Percentiles rank a stretch among this genome's conserved stretches.
These are phyloP conservation scores for Fusarium buharicum DNA, from an alignment of 2,329 filamentous ascomycete genomes.

Conservation along the genomic window DNA sequence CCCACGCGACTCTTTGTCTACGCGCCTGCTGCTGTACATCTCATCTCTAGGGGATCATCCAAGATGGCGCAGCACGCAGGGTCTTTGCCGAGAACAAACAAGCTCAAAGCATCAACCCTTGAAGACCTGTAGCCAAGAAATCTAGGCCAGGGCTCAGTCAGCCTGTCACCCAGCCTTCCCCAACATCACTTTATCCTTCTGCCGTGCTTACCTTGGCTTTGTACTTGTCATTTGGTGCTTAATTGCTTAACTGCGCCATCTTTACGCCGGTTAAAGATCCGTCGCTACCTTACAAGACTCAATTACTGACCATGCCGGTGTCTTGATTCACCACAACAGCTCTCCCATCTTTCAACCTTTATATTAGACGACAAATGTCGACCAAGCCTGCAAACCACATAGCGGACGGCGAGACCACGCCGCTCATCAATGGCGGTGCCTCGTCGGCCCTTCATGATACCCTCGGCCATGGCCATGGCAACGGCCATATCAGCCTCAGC, in stretches of 20 bases:
- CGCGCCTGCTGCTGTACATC: slow-evolving; percentile 13
- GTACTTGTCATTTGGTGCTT: slow-evolving; percentile 11
- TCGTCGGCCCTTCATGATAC: slow-evolving; percentile 38
- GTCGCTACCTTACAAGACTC: slow-evolving; percentile 4
- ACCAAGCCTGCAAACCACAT: slow-evolving; percentile 40
- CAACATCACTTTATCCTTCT: slow-evolving; percentile 4
- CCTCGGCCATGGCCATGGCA: slow-evolving; percentile 30
- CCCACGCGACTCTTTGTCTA: slow-evolving; percentile 7
- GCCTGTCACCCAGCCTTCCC: slow-evolving; percentile 29
- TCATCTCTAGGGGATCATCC: neutral
- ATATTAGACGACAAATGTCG: slow-evolving; percentile 50
- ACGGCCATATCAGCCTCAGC: slow-evolving; percentile 40
- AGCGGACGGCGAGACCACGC: slow-evolving; percentile 53
- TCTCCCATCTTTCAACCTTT: slow-evolving; percentile 40
- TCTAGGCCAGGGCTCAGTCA: slow-evolving; percentile 29
- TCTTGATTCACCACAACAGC: slow-evolving; percentile 42
- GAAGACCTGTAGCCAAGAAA: slow-evolving; percentile 26
- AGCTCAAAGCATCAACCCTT: slow-evolving; percentile 27
- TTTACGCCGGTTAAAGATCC: neutral
- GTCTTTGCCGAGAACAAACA: slow-evolving; percentile 18
- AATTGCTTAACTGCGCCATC: slow-evolving; percentile 12
- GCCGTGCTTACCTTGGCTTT: neutral
- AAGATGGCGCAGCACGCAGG: slow-evolving; percentile 30
- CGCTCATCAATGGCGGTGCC: slow-evolving; percentile 55
- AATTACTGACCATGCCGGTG: slow-evolving; percentile 47